Percentiles rank a stretch among this genome's conserved stretches.
Evolutionary conservation across 345 rosid genomes (phyloP).

Genomic region (Bruguiera parviflora): DNA sequence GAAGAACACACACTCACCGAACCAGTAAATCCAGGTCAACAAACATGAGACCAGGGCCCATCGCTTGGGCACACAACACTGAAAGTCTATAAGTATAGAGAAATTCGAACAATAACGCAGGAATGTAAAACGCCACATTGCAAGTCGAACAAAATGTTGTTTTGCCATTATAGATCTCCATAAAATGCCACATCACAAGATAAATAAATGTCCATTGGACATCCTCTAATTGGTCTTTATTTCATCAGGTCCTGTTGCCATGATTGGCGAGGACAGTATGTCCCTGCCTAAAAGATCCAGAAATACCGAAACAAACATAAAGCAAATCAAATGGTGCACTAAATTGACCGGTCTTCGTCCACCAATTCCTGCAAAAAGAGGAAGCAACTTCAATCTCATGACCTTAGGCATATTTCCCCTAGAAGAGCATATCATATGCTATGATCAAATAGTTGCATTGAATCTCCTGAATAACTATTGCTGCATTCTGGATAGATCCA

Average conservation of each 20-base stretch:
- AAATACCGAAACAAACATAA: conserved; percentile 14
- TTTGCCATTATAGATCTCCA: neutral
- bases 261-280: conserved; percentile 18
- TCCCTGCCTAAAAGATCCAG: conserved; percentile 18
- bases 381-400: neutral
- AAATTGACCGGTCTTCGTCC: neutral
- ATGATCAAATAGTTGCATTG: too few species aligned
- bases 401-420: neutral
- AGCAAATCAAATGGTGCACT: conserved; percentile 8
- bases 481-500: too few species aligned
- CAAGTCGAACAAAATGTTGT: neutral
- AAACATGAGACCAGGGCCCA: too few species aligned
- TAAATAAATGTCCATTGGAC: conserved; percentile 2
- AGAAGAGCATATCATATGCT: too few species aligned
- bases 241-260: conserved; percentile 15
- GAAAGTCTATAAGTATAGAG: too few species aligned
- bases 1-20: too few species aligned
- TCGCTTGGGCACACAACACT: too few species aligned
- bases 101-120: too few species aligned
- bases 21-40: too few species aligned
- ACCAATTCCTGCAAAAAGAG: conserved; percentile 23
- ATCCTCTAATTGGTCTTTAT: conserved; percentile 19
- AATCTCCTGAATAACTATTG: too few species aligned
- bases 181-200: conserved; percentile 1
- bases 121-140: too few species aligned